Base-by-base conservation (phyloP, 2,329 filamentous ascomycete species). In the Fusarium buharicum region DNA sequence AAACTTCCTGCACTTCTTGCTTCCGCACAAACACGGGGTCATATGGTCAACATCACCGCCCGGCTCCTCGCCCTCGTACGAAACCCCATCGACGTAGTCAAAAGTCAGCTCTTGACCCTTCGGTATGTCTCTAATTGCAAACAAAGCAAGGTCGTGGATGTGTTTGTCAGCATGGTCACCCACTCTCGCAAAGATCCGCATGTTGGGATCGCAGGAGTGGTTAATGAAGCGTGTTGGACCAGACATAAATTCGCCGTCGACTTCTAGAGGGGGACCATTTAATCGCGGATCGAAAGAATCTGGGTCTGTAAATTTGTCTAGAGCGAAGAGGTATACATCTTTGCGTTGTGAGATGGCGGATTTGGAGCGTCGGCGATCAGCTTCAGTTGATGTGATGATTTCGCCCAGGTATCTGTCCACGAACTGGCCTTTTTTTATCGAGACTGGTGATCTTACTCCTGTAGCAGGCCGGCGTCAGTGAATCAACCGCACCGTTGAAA, bases 221-320 rank as follows among this genome's bases (percentile, higher is more conserved):
- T 95, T 95, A 73, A 94, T 90, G 74, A 94, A 95, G 3, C 91
- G 84, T 0, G 90, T 91, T 0, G 90, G 90, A 0, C 90, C 90
- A 1, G 91, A 90, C 79, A 89, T 86, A 73, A 90, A 90, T 72
- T 93, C 88, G 11, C 92, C 92, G 53, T 88, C 87, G 0, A 88
- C 83, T 62, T 88, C 86, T 4, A 90, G 76, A 14, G 86, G 81
- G 6, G 82, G 77, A 0, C 81, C 83, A 4, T 81, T 78, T 0
- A 90, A 79, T 1, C 85, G 78, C n/a, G 79, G 76, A 57, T 89
- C 85, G 10, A 81, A 76, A 2, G 84, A 86, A 6, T 80, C 67
- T 0, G 80, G 76, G 50, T 90, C 83, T 1, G 81, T 84, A 71
- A 93, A 94, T 72, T 95, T 95, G 78, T 96, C 92, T 2, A 96